Evolutionary conservation across 768 basidiomycete species (phyloP).

Genomic region (Amanita pallidorosea): DNA sequence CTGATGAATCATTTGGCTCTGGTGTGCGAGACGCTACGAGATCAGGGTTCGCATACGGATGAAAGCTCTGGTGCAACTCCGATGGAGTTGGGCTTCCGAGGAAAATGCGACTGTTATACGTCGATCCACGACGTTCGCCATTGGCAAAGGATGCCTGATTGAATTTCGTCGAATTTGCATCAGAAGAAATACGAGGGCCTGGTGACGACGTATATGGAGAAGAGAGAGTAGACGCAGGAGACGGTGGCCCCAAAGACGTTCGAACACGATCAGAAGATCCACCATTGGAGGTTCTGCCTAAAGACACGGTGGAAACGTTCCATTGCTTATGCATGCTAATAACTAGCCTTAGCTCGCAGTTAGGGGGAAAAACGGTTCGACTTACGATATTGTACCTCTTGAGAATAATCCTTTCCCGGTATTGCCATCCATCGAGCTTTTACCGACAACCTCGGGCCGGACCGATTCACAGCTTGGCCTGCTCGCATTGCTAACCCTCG

Average conservation of each 20-base stretch:
- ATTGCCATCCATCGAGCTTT: slow-evolving; percentile 22
- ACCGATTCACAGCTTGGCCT: slow-evolving; percentile 61
- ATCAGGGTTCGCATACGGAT: slow-evolving; percentile 80
- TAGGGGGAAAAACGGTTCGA: slow-evolving; percentile 9
- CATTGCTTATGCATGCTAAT: slow-evolving; percentile 50
- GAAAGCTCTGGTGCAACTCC: slow-evolving; percentile 31
- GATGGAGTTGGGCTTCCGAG: slow-evolving; percentile 10
- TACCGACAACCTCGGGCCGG: slow-evolving; percentile 47
- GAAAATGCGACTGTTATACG: slow-evolving; percentile 9
- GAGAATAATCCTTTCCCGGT: slow-evolving; percentile 29
- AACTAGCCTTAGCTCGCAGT: slow-evolving; percentile 1
- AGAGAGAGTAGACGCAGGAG: slow-evolving; percentile 12
- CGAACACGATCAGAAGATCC: slow-evolving; percentile 27
- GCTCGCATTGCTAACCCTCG: slow-evolving; percentile 25
- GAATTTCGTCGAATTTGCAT: neutral
- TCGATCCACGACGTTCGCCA: neutral
- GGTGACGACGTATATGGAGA: neutral
- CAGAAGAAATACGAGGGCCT: neutral
- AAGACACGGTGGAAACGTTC: slow-evolving; percentile 45
- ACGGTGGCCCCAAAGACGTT: slow-evolving; percentile 28
- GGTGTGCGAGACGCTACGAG: slow-evolving; percentile 32
- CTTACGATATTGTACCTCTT: slow-evolving; percentile 52
- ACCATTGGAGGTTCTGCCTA: slow-evolving; percentile 23
- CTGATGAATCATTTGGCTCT: slow-evolving; percentile 19
- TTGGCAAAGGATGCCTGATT: neutral